Evolutionary conservation across 176 grass and related monocot genomes (phyloP).

Genomic region (Leersia perrieri): DNA sequence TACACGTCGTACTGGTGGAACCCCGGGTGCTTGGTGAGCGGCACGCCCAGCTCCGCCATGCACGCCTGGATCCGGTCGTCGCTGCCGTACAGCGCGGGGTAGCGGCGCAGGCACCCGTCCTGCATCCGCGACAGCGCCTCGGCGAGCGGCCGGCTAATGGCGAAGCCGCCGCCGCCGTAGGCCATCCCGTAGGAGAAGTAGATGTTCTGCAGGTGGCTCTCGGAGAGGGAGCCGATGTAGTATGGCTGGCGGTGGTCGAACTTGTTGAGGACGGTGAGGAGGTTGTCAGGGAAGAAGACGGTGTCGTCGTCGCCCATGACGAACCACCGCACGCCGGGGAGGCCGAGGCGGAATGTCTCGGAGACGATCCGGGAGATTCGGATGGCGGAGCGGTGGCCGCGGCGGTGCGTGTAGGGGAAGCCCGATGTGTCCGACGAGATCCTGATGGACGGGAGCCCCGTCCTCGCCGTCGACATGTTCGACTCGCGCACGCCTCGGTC

Average conservation of each 20-base stretch:
- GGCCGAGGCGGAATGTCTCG: conserved; percentile 81
- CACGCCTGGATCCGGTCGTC: conserved; percentile 98
- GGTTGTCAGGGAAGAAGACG: conserved; percentile 87
- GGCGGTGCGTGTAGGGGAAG: conserved; percentile 84
- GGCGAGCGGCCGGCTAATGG: conserved; percentile 83
- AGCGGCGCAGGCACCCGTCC: conserved; percentile 79
- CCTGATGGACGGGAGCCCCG: conserved; percentile 60
- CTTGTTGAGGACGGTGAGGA: conserved; percentile 61
- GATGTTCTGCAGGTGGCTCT: conserved; percentile 92
- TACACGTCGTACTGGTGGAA: conserved; percentile 99
- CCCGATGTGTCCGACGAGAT: conserved; percentile 73
- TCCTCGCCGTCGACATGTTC: conserved; percentile 39
- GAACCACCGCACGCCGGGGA: conserved; percentile 76
- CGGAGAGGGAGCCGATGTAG: conserved; percentile 92
- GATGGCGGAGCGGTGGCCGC: conserved; percentile 82
- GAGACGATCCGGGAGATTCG: conserved; percentile 97
- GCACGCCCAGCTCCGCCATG: conserved; percentile 95
- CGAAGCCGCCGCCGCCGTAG: conserved; percentile 86
- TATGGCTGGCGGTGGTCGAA: conserved; percentile 88
- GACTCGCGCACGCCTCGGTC: conserved; percentile 77
- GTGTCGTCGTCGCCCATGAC: conserved; percentile 99
- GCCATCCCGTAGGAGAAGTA: conserved; percentile 98
- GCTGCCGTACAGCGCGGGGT: conserved; percentile 87
- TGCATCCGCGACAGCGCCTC: conserved; percentile 67
- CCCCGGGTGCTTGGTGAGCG: conserved; percentile 79